Evolutionary conservation across 192 early-diverging fungal species (phyloP).

Genomic region (Coemansia sp.): DNA sequence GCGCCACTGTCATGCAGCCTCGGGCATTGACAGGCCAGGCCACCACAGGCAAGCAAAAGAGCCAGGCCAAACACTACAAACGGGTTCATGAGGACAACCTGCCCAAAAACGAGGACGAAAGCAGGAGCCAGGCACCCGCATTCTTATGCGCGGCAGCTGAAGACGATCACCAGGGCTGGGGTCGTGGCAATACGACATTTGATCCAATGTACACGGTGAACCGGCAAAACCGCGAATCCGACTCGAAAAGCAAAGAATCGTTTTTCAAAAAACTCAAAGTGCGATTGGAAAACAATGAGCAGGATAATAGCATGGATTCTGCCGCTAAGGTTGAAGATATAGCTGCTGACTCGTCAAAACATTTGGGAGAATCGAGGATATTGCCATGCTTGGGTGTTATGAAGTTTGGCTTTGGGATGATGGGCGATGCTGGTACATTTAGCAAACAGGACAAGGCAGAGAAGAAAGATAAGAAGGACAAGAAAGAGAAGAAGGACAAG

Average conservation of each 20-base stretch:
- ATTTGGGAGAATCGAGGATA: background rate
- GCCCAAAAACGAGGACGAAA: background rate
- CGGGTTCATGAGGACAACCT: conserved; percentile 20
- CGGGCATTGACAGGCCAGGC: background rate
- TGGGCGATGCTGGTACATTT: background rate
- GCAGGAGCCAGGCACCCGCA: background rate
- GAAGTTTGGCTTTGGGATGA: background rate
- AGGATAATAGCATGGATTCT: background rate
- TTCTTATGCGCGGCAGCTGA: conserved; percentile 30
- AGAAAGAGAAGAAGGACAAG: background rate
- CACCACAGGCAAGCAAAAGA: conserved; percentile 10
- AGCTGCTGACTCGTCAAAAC: no score
- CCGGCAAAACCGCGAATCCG: conserved; percentile 25
- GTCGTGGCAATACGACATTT: conserved; percentile 7
- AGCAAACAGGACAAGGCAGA: background rate
- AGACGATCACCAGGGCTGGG: conserved; percentile 39
- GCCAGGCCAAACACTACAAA: conserved; percentile 19
- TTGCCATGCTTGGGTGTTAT: background rate
- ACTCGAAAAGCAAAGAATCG: conserved; percentile 19
- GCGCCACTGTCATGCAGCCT: conserved; percentile 3
- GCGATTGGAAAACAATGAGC: background rate
- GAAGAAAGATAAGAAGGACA: background rate
- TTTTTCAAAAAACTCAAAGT: conserved; percentile 40
- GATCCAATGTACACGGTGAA: conserved; percentile 49
- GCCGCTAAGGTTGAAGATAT: background rate